Evolutionary conservation across 2,329 filamentous ascomycete genomes (phyloP), one percentile per base, ranked within the genome.

Genomic region (Verticillium isaacii): DNA sequence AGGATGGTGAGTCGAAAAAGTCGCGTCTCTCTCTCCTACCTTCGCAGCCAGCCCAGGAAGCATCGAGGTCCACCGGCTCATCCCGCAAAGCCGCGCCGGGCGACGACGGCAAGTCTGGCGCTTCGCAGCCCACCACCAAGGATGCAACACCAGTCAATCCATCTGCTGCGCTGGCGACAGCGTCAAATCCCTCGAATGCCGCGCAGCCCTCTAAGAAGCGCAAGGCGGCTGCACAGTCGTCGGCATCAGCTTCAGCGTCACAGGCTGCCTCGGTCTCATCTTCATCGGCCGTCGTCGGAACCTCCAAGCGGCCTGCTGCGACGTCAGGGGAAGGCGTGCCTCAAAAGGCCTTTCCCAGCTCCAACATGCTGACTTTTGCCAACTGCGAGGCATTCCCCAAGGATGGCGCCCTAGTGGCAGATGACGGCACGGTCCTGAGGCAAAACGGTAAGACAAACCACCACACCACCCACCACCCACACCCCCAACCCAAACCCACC

Each of bases 301-400:
- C 72, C 60, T 68, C 72, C 63, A 65, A 75, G 61, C 73, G 76
- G 61, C 74, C 73, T 62, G 68, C 78, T 67, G 75, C 76, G 64
- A 75, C 80, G 64, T 66, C 70, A 25, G 73, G 72, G 71, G 25
- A 56, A 25, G 61, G 57, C 60, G 25, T 60, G 58, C 41, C 62
- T 62, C 61, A 65, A 61, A 66, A 65, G 65, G 75, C 75, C 65
- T 79, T 79, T 67, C 81, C 85, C 65, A 88, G 92, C 70, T 89
- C 91, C 59, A 97, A 96, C 75, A 89, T 98, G 87, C 85, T 97
- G 78, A 92, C 86, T 54, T 98, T 98, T 76, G 87, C 84, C 70
- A 85, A 86, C 62, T 8, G 85, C 85, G 45, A 52, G 19, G 45
- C 45, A 52, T 52, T 52, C 19, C 58, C 83, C 82, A 89, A 90